Evolutionary conservation across 2,329 filamentous ascomycete species (phyloP).

Genomic region (Cladophialophora chaetospira): DNA sequence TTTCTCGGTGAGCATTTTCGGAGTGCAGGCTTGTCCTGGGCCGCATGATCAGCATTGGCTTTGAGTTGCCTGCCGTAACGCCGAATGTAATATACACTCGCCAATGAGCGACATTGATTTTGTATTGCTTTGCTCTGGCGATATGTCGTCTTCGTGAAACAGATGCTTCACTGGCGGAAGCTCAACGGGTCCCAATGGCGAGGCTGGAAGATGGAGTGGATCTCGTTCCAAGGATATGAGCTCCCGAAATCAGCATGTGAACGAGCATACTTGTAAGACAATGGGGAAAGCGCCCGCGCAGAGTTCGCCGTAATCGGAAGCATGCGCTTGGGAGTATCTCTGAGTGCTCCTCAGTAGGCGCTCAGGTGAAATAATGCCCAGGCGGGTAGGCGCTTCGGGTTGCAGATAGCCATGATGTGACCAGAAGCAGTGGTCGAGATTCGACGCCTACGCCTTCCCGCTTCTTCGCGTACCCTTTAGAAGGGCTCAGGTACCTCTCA

Average conservation of each 20-base stretch:
- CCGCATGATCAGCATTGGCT: slow-evolving; percentile 13
- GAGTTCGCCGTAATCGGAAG: slow-evolving; percentile 17
- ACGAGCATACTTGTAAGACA: too few species aligned
- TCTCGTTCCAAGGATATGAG: too few species aligned
- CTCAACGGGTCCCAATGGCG: too few species aligned
- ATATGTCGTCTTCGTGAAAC: not conserved
- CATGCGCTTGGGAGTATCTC: slow-evolving; percentile 8
- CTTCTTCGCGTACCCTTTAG: not conserved
- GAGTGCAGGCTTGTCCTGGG: slow-evolving; percentile 7
- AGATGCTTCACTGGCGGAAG: not conserved
- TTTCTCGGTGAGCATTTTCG: not conserved
- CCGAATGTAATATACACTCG: slow-evolving; percentile 1
- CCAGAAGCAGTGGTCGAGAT: slow-evolving; percentile 1
- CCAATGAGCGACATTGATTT: not conserved
- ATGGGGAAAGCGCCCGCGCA: slow-evolving; percentile 11
- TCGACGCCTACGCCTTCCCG: not conserved
- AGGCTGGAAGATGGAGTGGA: too few species aligned
- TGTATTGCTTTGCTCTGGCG: not conserved
- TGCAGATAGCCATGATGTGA: slow-evolving; percentile 12
- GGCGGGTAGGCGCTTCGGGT: slow-evolving; percentile 8
- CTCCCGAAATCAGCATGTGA: too few species aligned
- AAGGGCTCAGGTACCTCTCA: not conserved
- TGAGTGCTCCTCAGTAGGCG: slow-evolving; percentile 14
- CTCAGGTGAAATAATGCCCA: slow-evolving; percentile 11
- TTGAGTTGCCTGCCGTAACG: slow-evolving; percentile 1